Conservation (phyloP, 768 basidiomycete species). For the Naganishia vaughanmartiniae region DNA sequence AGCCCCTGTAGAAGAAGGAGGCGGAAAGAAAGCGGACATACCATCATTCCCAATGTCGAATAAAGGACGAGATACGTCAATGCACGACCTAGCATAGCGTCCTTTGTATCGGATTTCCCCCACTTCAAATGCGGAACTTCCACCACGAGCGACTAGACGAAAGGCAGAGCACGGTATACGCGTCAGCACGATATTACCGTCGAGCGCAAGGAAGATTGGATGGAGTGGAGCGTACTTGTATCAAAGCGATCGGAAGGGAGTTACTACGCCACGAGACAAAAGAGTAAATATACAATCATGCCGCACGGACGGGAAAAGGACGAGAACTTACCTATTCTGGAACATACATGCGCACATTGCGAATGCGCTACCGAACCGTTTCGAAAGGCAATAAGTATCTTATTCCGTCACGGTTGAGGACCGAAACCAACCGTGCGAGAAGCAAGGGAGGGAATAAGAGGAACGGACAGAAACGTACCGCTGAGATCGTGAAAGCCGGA, state of each 20-base stretch:
- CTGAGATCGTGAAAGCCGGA: conserved; percentile 72
- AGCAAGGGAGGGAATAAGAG: no score
- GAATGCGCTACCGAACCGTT: conserved; percentile 43
- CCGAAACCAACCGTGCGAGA: no score
- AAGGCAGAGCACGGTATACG: background rate
- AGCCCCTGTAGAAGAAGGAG: no score
- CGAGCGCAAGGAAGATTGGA: no score
- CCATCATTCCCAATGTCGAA: conserved; percentile 93
- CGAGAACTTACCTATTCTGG: conserved; percentile 43
- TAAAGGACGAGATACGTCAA: conserved; percentile 65
- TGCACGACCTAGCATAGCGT: conserved; percentile 81
- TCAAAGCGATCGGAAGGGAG: conserved; percentile 87
- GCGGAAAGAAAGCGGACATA: conserved; percentile 53
- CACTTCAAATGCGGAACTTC: conserved; percentile 80
- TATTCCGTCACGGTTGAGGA: no score
- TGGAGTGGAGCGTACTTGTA: conserved; percentile 53
- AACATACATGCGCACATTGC: conserved; percentile 52
- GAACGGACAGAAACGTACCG: background rate
- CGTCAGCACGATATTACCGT: conserved; percentile 27
- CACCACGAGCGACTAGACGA: conserved; percentile 68
- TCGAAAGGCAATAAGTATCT: background rate
- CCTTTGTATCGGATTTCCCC: conserved; percentile 72
- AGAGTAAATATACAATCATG: background rate
- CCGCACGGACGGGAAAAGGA: background rate
- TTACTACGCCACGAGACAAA: conserved; percentile 58